These are phyloP conservation scores for Fraxinus sp. DNA, from an alignment of 305 asterid genomes.

Conservation along the genomic window DNA sequence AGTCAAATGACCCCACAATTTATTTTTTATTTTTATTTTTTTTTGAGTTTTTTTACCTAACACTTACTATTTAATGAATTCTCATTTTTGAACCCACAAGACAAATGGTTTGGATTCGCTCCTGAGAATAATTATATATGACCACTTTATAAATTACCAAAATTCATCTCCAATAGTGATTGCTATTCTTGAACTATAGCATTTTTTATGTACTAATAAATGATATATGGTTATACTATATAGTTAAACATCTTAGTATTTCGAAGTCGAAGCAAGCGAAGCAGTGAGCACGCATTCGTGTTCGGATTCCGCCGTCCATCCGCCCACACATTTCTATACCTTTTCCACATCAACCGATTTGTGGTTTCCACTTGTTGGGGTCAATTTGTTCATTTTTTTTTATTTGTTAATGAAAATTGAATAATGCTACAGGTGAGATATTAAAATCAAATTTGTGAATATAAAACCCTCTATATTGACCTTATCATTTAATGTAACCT, in stretches of 20 bases:
- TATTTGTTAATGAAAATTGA: not conserved
- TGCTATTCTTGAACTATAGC: not conserved
- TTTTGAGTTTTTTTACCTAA: too few species aligned
- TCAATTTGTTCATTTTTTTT: too few species aligned
- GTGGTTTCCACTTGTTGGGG: not conserved
- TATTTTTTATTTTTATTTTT: too few species aligned
- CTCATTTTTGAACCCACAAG: too few species aligned
- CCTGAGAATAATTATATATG: not conserved
- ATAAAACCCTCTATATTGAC: not conserved
- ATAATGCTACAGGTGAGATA: not conserved
- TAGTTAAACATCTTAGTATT: not conserved
- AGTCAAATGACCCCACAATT: too few species aligned
- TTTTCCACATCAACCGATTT: not conserved
- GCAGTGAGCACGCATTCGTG: not conserved
- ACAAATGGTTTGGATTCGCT: too few species aligned
- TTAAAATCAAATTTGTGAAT: not conserved
- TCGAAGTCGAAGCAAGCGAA: not conserved
- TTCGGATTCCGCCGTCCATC: not conserved
- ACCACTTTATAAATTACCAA: not conserved
- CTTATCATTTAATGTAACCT: not conserved
- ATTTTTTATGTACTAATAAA: not conserved
- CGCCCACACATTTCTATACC: not conserved
- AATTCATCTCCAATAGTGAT: not conserved
- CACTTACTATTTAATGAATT: too few species aligned
- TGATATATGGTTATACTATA: too few species aligned